Evolutionary conservation across 2,329 filamentous ascomycete species (phyloP).

Genomic region (Apiospora koreana): DNA sequence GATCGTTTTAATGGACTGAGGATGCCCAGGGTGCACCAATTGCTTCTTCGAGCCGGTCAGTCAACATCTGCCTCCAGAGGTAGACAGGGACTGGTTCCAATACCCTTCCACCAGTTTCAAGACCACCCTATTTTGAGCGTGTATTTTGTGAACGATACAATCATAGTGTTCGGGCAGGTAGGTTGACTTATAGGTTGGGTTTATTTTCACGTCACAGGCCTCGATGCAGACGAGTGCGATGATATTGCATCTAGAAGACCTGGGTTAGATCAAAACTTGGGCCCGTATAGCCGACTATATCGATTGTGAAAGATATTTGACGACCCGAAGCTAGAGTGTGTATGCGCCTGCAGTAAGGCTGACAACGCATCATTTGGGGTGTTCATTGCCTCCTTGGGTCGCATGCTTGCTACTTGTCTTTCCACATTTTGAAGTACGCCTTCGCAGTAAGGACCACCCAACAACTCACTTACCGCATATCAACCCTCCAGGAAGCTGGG

Average conservation of each 20-base stretch:
- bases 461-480: too few species aligned
- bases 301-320: not conserved
- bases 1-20: not conserved
- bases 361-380: not conserved
- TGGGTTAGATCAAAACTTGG: not conserved
- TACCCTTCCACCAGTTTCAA: not conserved
- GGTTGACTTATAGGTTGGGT: too few species aligned
- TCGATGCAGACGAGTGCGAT: too few species aligned
- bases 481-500: too few species aligned
- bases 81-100: not conserved
- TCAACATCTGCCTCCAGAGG: not conserved
- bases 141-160: too few species aligned
- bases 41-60: not conserved
- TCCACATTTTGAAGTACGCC: not conserved
- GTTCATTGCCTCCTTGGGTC: too few species aligned
- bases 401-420: not conserved
- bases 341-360: not conserved
- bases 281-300: not conserved
- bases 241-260: too few species aligned
- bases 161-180: too few species aligned
- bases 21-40: not conserved
- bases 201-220: too few species aligned
- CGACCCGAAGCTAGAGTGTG: not conserved
- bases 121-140: not conserved
- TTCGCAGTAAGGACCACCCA: not conserved